These are phyloP conservation scores for Staphylotrichum longicolle DNA, from an alignment of 495 filamentous ascomycete species.

Conservation along the genomic window DNA sequence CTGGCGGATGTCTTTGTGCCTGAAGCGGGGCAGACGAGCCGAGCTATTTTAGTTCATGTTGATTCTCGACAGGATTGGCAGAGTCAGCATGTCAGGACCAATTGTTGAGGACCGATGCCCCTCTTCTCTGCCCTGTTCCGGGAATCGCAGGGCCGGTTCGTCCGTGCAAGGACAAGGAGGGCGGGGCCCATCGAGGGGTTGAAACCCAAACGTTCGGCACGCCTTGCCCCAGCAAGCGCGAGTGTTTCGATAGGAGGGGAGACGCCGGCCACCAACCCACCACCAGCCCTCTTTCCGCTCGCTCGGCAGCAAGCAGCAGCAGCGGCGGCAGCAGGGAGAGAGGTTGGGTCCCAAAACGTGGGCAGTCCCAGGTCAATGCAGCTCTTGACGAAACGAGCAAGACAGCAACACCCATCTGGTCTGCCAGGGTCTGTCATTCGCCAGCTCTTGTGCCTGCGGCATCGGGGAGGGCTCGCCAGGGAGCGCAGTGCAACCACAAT, in stretches of 20 bases:
- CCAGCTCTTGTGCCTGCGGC: background rate
- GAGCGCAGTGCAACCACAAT: conserved; percentile 7
- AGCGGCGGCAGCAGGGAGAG: no score
- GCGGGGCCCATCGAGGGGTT: conserved; percentile 7
- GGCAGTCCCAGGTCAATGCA: conserved; percentile 9
- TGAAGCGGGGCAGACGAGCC: conserved; percentile 22
- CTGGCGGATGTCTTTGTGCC: conserved; percentile 12
- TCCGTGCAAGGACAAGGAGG: background rate
- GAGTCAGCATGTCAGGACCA: background rate
- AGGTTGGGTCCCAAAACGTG: background rate
- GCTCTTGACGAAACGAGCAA: conserved; percentile 9
- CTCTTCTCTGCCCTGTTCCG: background rate
- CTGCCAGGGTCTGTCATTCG: background rate
- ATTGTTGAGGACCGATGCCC: conserved; percentile 1
- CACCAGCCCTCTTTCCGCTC: no score
- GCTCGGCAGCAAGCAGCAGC: no score
- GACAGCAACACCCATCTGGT: background rate
- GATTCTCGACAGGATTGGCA: conserved; percentile 1
- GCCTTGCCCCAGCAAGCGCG: background rate
- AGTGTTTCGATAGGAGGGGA: conserved; percentile 11
- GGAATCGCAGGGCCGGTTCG: background rate
- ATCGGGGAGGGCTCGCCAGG: background rate
- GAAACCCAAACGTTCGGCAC: conserved; percentile 19
- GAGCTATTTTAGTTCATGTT: conserved; percentile 19
- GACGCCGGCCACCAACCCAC: background rate